Evolutionary conservation across 2,329 filamentous ascomycete genomes (phyloP), one percentile per base, ranked within the genome.

Genomic region (Penicillium psychrosexuale): DNA sequence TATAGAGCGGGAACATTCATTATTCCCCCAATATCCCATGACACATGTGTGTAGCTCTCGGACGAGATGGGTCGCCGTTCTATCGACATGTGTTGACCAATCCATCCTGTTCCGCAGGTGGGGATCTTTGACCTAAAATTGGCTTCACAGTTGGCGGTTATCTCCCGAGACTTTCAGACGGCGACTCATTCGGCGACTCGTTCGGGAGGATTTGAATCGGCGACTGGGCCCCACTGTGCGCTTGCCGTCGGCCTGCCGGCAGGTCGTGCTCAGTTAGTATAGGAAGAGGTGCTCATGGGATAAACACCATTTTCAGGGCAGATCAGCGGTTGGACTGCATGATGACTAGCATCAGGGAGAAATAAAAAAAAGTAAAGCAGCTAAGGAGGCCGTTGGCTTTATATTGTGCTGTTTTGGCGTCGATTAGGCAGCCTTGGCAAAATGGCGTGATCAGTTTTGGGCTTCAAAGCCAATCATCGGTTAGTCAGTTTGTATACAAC

Each of bases 391-490:
- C 19, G 44, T 56, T 58, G 47, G 49, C 62, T 61, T 70, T 71
- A 70, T 71, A 69, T 64, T 65, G 33, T 55, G 27, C 39, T 37
- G 30, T 31, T 17, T 33, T 53, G 46, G 55, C 45, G 61, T 57
- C 51, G 60, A 59, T 59, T 50, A 50, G 50, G 12, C 27, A 51
- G 65, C 34, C 68, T 71, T 71, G 69, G 69, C 69, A 55, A 46
- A 66, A 72, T 71, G 66, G 68, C 69, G 68, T 71, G 68, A 65
- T 71, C 43, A 36, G 48, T 34, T 42, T 40, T 13, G 6, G 49
- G 55, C 56, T 53, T 19, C 31, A 3, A 51, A 49, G 46, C 59
- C 36, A 57, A 51, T 53, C 50, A 40, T 15, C 9, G 28, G 22
- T 24, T 24, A 24, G 22, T 24, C 22, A 19, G 22, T 24, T 5